Evolutionary conservation across 1,284 basidiomycete species (phyloP), one percentile per base, ranked within the genome.

Genomic region (Mycena sp.): DNA sequence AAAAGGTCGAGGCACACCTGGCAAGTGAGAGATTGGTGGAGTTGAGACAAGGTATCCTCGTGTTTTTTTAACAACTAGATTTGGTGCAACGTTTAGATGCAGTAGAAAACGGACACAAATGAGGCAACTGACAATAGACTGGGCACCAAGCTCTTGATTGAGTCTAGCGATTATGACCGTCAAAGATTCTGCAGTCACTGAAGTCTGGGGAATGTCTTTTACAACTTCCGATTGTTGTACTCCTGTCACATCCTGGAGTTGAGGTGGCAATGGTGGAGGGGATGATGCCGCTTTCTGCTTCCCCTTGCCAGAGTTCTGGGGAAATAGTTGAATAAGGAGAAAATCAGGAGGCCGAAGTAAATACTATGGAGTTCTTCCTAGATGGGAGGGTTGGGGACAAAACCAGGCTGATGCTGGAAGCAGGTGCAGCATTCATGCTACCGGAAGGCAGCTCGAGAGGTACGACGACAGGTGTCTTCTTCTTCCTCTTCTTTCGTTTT

Each of bases 1-100:
- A 93, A 80, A 23, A 89, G 77, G 68, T 91, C 90, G 30, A 92
- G 78, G 71, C 91, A 93, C 60, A 93, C 87, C 73, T 91, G 88
- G 67, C 91, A 93, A 7, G 85, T 88, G 21, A 91, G 74, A 0
- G 86, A 82, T 63, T 89, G 85, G n/a, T 87, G 83, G 43, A 90
- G 68, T 53, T 83, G 77, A 3, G 71, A 72, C 16, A 90, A 67
- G 21, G 86, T 77, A 6, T 75, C 70, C 75, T 87, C 79, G 64
- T 91, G 86, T 65, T 78, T 78, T 30, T 77, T 69, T 29, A 87
- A 73, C 59, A 85, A 74, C 82, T 85, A 40, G 16, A 32, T 37
- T 35, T 4, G 41, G 28, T 46, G 4, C n/a, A n/a, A n/a, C n/a
- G n/a, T n/a, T 29, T 28, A 21, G 11, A 21, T 28, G 21, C 25